phyloP scores from a whole-genome alignment of 176 grass and related monocot species.

The Rhynchospora tenuis region DNA sequence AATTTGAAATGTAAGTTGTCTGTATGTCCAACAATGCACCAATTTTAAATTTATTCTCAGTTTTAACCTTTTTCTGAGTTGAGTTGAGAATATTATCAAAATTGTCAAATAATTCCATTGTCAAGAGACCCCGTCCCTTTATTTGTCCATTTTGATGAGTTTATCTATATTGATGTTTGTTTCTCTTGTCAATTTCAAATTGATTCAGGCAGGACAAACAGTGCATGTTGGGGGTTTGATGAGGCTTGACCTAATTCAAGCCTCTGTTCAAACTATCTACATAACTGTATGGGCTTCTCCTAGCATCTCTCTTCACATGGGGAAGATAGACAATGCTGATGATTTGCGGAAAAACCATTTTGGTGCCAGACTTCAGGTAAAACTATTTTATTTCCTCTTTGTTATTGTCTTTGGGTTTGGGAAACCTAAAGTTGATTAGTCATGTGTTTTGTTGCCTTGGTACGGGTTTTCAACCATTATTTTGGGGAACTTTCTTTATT shows the following conservation, averaged over 20 bases:
- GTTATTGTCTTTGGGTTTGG: not conserved
- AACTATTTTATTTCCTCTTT: not conserved
- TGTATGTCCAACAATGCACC: not conserved
- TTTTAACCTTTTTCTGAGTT: not conserved
- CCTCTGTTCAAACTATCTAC: constrained; percentile 80
- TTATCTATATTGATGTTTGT: not conserved
- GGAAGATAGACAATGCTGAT: constrained; percentile 71
- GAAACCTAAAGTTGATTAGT: not conserved
- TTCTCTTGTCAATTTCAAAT: constrained; percentile 14
- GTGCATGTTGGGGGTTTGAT: constrained; percentile 74
- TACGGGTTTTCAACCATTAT: not conserved
- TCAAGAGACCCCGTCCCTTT: not conserved
- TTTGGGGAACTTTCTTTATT: not conserved
- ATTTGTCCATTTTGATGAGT: not conserved
- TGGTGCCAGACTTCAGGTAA: constrained; percentile 80
- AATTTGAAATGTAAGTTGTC: not conserved
- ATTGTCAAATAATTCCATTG: not conserved
- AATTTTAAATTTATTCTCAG: not conserved
- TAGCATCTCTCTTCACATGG: constrained; percentile 77
- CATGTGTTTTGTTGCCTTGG: not conserved
- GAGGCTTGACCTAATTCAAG: constrained; percentile 65
- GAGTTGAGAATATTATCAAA: not conserved
- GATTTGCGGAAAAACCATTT: constrained; percentile 71
- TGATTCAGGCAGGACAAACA: constrained; percentile 64
- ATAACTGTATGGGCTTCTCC: constrained; percentile 82